phyloP scores from a whole-genome alignment of 2,329 filamentous ascomycete genomes.

The Diaporthe longicolla region DNA sequence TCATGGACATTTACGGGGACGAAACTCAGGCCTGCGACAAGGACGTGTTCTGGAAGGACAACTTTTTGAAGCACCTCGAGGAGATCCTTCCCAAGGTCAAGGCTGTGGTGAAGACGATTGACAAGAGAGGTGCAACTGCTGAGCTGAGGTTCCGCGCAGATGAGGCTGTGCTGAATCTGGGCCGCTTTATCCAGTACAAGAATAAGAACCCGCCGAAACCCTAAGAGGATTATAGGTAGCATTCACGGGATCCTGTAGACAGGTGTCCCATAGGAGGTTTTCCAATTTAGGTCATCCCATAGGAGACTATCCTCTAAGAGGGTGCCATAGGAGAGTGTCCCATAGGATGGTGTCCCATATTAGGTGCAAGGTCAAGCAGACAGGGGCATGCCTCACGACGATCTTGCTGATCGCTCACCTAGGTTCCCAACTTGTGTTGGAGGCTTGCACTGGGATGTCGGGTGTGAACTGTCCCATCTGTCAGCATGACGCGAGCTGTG shows the following conservation, averaged over 20 bases:
- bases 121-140: conserved; percentile 66
- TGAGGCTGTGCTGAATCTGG: conserved; percentile 72
- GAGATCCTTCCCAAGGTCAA: conserved; percentile 67
- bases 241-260: too few relatives aligned
- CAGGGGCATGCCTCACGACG: background rate
- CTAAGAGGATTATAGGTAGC: conserved; percentile 1
- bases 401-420: conserved; percentile 31
- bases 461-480: conserved; percentile 32
- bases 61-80: conserved; percentile 72
- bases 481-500: conserved; percentile 37
- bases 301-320: too few relatives aligned
- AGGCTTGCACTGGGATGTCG: background rate
- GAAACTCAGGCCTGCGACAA: conserved; percentile 70
- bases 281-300: too few relatives aligned
- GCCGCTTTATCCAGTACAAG: conserved; percentile 76
- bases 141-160: conserved; percentile 73
- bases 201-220: conserved; percentile 64
- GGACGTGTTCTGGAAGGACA: conserved; percentile 75
- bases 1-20: conserved; percentile 78
- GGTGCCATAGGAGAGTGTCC: too few relatives aligned
- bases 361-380: background rate
- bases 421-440: background rate
- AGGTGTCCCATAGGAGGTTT: too few relatives aligned
- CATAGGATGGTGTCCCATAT: too few relatives aligned
- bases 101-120: conserved; percentile 70